Percentiles rank a stretch among this genome's conserved stretches.
Evolutionary conservation across 2,329 filamentous ascomycete species (phyloP).

Genomic region (Paracoccidioides brasiliensis): DNA sequence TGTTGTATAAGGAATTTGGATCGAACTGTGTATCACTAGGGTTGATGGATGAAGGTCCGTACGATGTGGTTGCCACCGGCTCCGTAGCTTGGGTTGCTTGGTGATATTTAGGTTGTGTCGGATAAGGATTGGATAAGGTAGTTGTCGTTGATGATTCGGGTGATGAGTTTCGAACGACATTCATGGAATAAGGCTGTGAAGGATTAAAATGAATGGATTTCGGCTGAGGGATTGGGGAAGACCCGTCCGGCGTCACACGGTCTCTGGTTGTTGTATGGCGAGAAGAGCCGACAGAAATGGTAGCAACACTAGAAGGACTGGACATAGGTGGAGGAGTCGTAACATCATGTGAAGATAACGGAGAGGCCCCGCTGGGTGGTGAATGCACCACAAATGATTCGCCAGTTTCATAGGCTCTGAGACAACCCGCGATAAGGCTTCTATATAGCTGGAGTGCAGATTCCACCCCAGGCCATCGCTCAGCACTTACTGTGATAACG

Average conservation of each 20-base stretch:
- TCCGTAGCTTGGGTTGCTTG: neutral
- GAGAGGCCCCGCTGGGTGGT: constrained; percentile 32
- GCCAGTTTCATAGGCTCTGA: constrained; percentile 69
- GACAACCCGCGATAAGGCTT: constrained; percentile 71
- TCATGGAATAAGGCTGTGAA: neutral
- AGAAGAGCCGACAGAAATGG: constrained; percentile 22
- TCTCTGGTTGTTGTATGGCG: constrained; percentile 20
- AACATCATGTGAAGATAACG: constrained; percentile 27
- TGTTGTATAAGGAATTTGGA: constrained; percentile 27
- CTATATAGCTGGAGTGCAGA: constrained; percentile 74
- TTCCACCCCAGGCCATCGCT: constrained; percentile 82
- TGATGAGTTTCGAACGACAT: neutral
- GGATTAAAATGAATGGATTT: neutral
- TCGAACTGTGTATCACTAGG: constrained; percentile 22
- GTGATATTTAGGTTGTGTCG: neutral
- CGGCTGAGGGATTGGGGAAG: constrained; percentile 18
- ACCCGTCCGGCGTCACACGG: constrained; percentile 13
- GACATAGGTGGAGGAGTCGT: constrained; percentile 28
- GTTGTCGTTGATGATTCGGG: neutral
- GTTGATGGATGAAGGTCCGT: constrained; percentile 6
- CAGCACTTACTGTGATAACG: constrained; percentile 64
- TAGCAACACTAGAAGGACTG: constrained; percentile 29
- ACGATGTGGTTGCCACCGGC: neutral
- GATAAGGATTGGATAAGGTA: neutral
- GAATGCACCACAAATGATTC: constrained; percentile 40